These are phyloP conservation scores for Xanthoparmelia taractica DNA, from an alignment of 495 filamentous ascomycete genomes.

Conservation along the genomic window DNA sequence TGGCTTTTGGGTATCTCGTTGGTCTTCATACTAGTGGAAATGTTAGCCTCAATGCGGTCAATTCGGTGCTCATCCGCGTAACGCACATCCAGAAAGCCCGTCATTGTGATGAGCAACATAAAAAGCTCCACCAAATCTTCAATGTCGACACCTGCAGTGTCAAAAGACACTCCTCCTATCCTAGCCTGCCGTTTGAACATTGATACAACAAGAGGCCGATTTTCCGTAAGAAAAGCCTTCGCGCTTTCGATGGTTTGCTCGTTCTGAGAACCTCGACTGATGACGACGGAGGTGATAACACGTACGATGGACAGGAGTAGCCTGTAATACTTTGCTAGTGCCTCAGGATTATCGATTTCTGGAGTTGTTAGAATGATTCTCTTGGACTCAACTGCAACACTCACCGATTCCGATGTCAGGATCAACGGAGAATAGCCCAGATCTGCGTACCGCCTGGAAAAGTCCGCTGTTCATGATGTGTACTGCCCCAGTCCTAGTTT, in stretches of 20 bases:
- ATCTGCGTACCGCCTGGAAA: constrained; percentile 73
- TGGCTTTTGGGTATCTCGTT: constrained; percentile 18
- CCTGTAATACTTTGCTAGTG: constrained; percentile 72
- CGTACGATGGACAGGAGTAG: constrained; percentile 74
- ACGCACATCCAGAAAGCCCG: constrained; percentile 56
- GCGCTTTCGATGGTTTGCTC: constrained; percentile 65
- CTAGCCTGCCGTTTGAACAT: constrained; percentile 86
- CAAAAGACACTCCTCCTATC: constrained; percentile 50
- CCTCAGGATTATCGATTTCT: constrained; percentile 61
- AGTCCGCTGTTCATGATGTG: constrained; percentile 79
- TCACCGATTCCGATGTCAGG: constrained; percentile 81
- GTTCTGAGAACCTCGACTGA: constrained; percentile 75
- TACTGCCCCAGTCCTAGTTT: constrained; percentile 69
- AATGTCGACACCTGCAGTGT: constrained; percentile 36
- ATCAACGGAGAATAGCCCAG: constrained; percentile 77
- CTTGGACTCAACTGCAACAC: constrained; percentile 28
- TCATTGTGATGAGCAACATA: constrained; percentile 49
- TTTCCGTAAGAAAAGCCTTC: constrained; percentile 66
- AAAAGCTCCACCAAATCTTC: constrained; percentile 53
- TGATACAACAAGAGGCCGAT: constrained; percentile 70
- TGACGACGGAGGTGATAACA: constrained; percentile 69
- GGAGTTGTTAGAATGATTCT: constrained; percentile 16
- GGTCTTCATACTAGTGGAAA: constrained; percentile 16
- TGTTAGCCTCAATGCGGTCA: neutral
- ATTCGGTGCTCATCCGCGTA: neutral